These are phyloP conservation scores for Phaffia australis DNA, from an alignment of 768 basidiomycete species.

Conservation along the genomic window DNA sequence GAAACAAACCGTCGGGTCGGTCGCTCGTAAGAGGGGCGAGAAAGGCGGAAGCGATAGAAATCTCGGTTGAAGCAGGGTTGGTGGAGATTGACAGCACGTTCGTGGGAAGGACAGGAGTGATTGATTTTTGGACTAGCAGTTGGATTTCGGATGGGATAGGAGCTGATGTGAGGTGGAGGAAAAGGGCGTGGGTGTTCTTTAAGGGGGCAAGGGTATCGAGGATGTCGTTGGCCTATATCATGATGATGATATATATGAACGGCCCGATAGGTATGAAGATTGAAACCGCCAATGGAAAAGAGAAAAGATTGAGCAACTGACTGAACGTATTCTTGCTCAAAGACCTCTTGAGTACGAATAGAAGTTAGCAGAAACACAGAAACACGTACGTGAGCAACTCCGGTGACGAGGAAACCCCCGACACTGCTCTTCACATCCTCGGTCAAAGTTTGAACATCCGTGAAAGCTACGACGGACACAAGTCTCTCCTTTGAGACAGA, in stretches of 20 bases:
- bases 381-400: constrained; percentile 37
- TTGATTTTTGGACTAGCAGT: constrained; percentile 48
- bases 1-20: constrained; percentile 80
- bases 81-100: constrained; percentile 56
- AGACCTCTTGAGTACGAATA: too few relatives aligned
- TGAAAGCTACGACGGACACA: constrained; percentile 64
- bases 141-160: constrained; percentile 55
- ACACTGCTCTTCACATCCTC: constrained; percentile 63
- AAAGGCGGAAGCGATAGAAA: constrained; percentile 76
- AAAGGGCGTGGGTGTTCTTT: constrained; percentile 28
- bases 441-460: constrained; percentile 59
- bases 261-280: too few relatives aligned
- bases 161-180: constrained; percentile 42
- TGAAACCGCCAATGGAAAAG: constrained; percentile 46
- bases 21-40: constrained; percentile 72
- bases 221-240: constrained; percentile 9
- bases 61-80: constrained; percentile 37
- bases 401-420: constrained; percentile 70
- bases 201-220: constrained; percentile 28
- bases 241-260: constrained; percentile 43
- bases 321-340: too few relatives aligned
- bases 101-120: constrained; percentile 59
- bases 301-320: constrained; percentile 6
- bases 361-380: not conserved
- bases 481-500: constrained; percentile 59